Percentiles rank a stretch among this genome's conserved stretches.
Conservation (phyloP, 495 filamentous ascomycete species). For the Tirmania nivea region DNA sequence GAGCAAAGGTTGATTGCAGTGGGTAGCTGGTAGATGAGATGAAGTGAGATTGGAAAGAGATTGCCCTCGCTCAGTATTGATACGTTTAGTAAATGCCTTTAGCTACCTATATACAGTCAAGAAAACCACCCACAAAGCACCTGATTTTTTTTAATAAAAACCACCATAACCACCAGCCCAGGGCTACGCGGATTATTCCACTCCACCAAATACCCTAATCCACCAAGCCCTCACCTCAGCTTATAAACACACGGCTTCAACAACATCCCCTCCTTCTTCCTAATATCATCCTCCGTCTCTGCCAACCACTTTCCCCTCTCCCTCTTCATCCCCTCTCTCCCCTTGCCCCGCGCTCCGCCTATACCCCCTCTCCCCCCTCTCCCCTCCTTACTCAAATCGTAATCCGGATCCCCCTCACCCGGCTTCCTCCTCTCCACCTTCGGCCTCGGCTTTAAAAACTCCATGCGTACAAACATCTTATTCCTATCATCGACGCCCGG, state of each 20-base stretch:
- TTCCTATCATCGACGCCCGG: slow-evolving; percentile 49
- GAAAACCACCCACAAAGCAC: too few species aligned
- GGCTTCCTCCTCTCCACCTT: slow-evolving; percentile 50
- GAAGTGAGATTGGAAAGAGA: too few species aligned
- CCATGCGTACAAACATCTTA: slow-evolving; percentile 96
- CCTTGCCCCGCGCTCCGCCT: slow-evolving; percentile 19
- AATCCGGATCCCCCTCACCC: slow-evolving; percentile 25
- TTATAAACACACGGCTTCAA: slow-evolving; percentile 97
- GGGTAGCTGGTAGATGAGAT: too few species aligned
- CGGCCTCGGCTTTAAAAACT: slow-evolving; percentile 58
- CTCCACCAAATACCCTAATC: too few species aligned
- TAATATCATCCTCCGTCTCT: slow-evolving; percentile 23
- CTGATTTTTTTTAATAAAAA: too few species aligned
- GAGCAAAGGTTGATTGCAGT: too few species aligned
- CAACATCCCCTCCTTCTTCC: slow-evolving; percentile 34
- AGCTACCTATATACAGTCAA: too few species aligned
- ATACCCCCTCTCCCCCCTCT: slow-evolving; percentile 46
- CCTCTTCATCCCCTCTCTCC: slow-evolving; percentile 19
- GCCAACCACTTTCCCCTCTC: slow-evolving; percentile 25
- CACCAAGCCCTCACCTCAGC: slow-evolving; percentile 32
- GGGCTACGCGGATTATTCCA: too few species aligned
- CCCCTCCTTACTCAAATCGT: slow-evolving; percentile 26
- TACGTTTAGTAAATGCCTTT: too few species aligned
- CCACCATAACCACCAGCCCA: too few species aligned
- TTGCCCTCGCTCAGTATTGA: too few species aligned